A percentile compares a stretch with the other conserved stretches of the same genome.
These are phyloP conservation scores for Populus euphratica DNA, from an alignment of 345 rosid genomes.

Conservation along the genomic window DNA sequence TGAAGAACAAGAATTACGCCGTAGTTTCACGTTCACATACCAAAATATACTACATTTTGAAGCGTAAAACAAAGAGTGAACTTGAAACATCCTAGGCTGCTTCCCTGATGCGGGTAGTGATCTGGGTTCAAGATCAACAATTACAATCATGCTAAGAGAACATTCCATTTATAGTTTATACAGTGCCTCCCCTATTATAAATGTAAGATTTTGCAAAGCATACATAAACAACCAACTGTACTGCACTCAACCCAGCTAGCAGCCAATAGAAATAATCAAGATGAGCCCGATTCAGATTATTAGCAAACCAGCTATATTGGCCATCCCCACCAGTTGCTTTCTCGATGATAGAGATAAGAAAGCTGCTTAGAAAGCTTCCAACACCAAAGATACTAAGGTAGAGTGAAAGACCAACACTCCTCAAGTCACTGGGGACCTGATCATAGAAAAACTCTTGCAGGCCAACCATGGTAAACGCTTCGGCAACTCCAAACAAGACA, in stretches of 20 bases:
- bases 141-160: neutral
- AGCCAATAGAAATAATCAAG: slow-evolving; percentile 22
- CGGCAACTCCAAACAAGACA: slow-evolving; percentile 12
- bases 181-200: neutral
- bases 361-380: slow-evolving; percentile 23
- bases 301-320: slow-evolving; percentile 16
- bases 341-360: slow-evolving; percentile 15
- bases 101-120: neutral
- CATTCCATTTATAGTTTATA: neutral
- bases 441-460: slow-evolving; percentile 26
- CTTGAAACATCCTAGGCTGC: neutral
- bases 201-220: slow-evolving; percentile 5
- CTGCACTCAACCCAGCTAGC: neutral
- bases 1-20: neutral
- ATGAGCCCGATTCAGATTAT: slow-evolving; percentile 21
- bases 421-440: slow-evolving; percentile 19
- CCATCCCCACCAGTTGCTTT: slow-evolving; percentile 15
- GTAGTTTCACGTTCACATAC: neutral
- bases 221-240: neutral
- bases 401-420: slow-evolving; percentile 18
- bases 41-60: neutral
- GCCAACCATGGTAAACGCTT: slow-evolving; percentile 7
- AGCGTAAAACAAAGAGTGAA: too few relatives aligned
- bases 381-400: slow-evolving; percentile 17
- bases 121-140: neutral